Evolutionary conservation across 2,329 filamentous ascomycete genomes (phyloP), one percentile per base, ranked within the genome.

Genomic region (Diaporthe velutina): DNA sequence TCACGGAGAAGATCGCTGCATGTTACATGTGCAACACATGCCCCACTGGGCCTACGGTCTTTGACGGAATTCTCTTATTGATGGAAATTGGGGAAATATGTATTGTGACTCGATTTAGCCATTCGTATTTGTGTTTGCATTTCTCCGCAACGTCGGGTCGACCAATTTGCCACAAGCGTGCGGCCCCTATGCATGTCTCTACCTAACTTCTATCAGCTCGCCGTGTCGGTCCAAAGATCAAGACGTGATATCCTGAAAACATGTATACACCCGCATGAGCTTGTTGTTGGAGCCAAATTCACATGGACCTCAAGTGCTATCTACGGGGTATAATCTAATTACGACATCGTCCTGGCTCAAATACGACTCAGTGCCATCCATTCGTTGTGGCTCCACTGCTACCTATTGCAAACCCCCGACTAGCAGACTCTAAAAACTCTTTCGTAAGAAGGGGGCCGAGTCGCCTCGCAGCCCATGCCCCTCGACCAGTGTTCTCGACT

Each of bases 1-100:
- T 30, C 9, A 64, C 48, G 15, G 40, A 48, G 60, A 22, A 64
- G 60, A 64, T 64, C 60, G 28, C 40, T n/a, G 40, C 60, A 64
- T 30, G 40, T 15, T 12, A 30, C 13, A 30, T 45, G 58, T 45
- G 38, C 40, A 48, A 64, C 60, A 13, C 5, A 4, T 3, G 38
- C 40, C 60, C 60, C 60, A 15, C 60, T 48, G 8, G 25, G 25
- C 8, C 40, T 45, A 8, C 13, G n/a, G 19, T n/a, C 5, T 19
- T 38, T 38, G 5, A 40, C 3, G 15, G 30, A n/a, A 17, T 5
- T 35, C 22, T 64, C 33, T 66, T 10, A 66, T 50, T 50, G 60
- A 66, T 66, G 60, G 60, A 50, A 66, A 50, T 66, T 66, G 60
- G 60, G 28, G 42, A 28, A 50, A 35, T 35, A 50, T n/a, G 60